Conservation (phyloP, 1,284 basidiomycete genomes). For the Puccinia novopanici region DNA sequence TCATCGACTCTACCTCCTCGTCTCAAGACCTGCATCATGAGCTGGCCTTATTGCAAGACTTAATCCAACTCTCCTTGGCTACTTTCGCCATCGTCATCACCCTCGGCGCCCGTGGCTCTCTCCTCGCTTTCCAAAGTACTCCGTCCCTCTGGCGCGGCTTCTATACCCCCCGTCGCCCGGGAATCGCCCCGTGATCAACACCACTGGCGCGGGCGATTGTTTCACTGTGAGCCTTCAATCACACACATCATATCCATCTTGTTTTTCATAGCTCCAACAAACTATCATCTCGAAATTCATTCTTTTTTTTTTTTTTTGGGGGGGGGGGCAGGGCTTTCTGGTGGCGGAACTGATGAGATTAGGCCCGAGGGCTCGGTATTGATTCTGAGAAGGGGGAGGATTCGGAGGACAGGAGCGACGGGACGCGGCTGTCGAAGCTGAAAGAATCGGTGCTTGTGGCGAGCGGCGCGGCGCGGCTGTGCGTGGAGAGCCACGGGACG, state of each 20-base stretch:
- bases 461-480: constrained; percentile 30
- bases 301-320: neutral
- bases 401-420: no score
- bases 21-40: neutral
- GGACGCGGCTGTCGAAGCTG: neutral
- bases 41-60: neutral
- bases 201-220: constrained; percentile 46
- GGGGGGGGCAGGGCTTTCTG: constrained; percentile 24
- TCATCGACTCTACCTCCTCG: no score
- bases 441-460: constrained; percentile 15
- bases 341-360: constrained; percentile 32
- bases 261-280: neutral
- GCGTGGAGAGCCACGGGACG: constrained; percentile 39
- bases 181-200: constrained; percentile 31
- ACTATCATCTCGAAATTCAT: neutral
- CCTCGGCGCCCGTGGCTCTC: constrained; percentile 25
- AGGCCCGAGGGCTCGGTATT: neutral
- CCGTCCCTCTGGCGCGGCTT: constrained; percentile 10
- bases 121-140: neutral
- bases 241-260: neutral
- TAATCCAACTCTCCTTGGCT: constrained; percentile 24
- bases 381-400: no score
- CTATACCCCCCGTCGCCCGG: constrained; percentile 15
- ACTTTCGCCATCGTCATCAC: constrained; percentile 21
- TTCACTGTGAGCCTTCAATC: constrained; percentile 33